A percentile compares a stretch with the other conserved stretches of the same genome.
Evolutionary conservation across 1,284 basidiomycete species (phyloP).

Genomic region (Cryptococcus floricola): DNA sequence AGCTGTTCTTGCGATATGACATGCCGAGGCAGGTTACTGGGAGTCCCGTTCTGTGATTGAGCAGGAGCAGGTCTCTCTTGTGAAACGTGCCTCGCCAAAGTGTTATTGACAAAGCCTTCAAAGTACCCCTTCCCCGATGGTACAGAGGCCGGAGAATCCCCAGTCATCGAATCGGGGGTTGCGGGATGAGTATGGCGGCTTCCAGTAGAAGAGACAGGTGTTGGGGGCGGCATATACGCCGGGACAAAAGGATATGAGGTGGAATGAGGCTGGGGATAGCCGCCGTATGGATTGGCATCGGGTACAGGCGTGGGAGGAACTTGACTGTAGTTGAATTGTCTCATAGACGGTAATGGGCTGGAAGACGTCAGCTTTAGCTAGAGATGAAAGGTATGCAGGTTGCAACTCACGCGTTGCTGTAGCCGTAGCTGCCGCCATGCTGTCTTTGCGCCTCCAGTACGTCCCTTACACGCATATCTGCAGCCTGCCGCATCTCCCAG

Average conservation of each 20-base stretch:
- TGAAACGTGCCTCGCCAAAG: conserved; percentile 1
- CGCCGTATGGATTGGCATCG: not conserved
- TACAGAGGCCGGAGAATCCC: not conserved
- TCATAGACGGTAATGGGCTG: not conserved
- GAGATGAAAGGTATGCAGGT: not conserved
- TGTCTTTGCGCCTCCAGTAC: conserved; percentile 8
- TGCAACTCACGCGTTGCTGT: conserved; percentile 7
- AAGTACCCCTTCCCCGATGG: not conserved
- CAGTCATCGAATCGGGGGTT: conserved; percentile 2
- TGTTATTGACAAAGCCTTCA: conserved; percentile 7
- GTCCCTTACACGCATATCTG: conserved; percentile 20
- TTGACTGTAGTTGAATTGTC: not conserved
- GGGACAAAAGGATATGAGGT: conserved; percentile 19
- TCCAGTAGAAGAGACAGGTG: conserved; percentile 2
- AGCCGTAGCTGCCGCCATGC: conserved; percentile 1
- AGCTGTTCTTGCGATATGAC: not conserved
- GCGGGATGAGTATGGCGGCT: not conserved
- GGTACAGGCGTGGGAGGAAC: not conserved
- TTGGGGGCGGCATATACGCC: conserved; percentile 9
- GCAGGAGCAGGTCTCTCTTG: not conserved
- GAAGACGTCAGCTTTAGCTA: not conserved
- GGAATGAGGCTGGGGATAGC: conserved; percentile 1
- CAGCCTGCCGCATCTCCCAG: conserved; percentile 22
- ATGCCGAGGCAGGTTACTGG: not conserved
- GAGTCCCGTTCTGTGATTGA: not conserved